phyloP scores from a whole-genome alignment of 1,284 basidiomycete genomes.

The Austropuccinia psidii region DNA sequence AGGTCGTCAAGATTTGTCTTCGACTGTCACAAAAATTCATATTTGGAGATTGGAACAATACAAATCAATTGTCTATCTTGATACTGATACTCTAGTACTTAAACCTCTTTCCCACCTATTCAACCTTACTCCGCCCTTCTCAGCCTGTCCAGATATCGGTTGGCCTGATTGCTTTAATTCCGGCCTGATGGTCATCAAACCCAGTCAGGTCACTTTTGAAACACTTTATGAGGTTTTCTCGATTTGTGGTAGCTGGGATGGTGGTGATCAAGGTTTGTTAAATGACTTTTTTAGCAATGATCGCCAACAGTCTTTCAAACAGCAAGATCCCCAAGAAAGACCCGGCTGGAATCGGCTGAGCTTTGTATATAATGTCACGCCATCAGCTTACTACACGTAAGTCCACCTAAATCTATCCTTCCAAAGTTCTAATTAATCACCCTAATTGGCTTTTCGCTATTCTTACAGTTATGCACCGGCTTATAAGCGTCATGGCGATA shows the following conservation, averaged over 20 bases:
- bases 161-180: constrained; percentile 99
- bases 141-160: constrained; percentile 88
- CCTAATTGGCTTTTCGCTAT: constrained; percentile 9
- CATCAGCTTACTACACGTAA: constrained; percentile 92
- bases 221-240: constrained; percentile 63
- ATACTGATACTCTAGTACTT: constrained; percentile 88
- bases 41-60: constrained; percentile 82
- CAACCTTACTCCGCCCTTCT: constrained; percentile 56
- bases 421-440: background rate
- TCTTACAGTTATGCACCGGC: constrained; percentile 76
- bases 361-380: constrained; percentile 80
- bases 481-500: constrained; percentile 79
- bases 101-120: constrained; percentile 83
- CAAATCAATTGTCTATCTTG: constrained; percentile 83
- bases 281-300: constrained; percentile 69
- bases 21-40: constrained; percentile 90
- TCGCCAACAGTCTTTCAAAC: background rate
- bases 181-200: constrained; percentile 79
- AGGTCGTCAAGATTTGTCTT: constrained; percentile 87
- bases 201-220: constrained; percentile 71
- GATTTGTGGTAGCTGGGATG: constrained; percentile 82
- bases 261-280: constrained; percentile 89
- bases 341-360: constrained; percentile 46
- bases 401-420: constrained; percentile 46
- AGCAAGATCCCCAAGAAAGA: constrained; percentile 56